Percentiles rank a stretch among this genome's conserved stretches.
Evolutionary conservation across 805 yeast species (phyloP).

Genomic region (Myxozyma melibiosi): DNA sequence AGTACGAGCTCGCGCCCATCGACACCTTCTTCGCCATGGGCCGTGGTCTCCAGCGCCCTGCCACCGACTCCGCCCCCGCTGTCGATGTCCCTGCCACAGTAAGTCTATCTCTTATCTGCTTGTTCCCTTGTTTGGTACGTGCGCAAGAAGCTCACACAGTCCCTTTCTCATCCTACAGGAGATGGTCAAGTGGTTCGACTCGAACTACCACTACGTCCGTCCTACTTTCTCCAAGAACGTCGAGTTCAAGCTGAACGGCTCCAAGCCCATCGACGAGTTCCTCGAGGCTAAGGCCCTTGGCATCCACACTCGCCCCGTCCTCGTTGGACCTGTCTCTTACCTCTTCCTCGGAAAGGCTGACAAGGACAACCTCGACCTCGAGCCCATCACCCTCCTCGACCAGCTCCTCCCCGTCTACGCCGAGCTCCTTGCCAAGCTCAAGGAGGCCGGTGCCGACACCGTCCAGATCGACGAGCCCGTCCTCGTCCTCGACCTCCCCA

Average conservation of each 20-base stretch:
- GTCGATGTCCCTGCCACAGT: constrained; percentile 95
- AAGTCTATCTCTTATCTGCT: constrained; percentile 1
- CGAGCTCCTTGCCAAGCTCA: constrained; percentile 82
- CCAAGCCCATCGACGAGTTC: constrained; percentile 96
- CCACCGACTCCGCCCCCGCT: constrained; percentile 80
- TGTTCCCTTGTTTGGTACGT: neutral
- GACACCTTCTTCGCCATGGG: constrained; percentile 99
- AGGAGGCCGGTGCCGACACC: constrained; percentile 90
- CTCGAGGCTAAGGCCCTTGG: constrained; percentile 97
- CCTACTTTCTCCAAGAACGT: constrained; percentile 97
- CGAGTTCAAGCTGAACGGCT: constrained; percentile 91
- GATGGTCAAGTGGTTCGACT: constrained; percentile 99
- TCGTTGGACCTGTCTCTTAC: constrained; percentile 96
- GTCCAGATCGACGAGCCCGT: constrained; percentile 98
- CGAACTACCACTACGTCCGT: constrained; percentile 99
- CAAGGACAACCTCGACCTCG: constrained; percentile 93
- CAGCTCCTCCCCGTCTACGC: constrained; percentile 92
- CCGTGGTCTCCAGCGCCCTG: constrained; percentile 98
- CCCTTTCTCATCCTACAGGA: constrained; percentile 45
- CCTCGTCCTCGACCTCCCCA: constrained; percentile 90
- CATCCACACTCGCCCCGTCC: constrained; percentile 94
- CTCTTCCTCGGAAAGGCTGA: constrained; percentile 96
- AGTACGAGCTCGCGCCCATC: constrained; percentile 82
- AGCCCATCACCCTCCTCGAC: constrained; percentile 85
- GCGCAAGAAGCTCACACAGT: too few species aligned